Evolutionary conservation across 441 rosid genomes (phyloP), one percentile per base, ranked within the genome.

Genomic region (Metrosideros polymorpha): DNA sequence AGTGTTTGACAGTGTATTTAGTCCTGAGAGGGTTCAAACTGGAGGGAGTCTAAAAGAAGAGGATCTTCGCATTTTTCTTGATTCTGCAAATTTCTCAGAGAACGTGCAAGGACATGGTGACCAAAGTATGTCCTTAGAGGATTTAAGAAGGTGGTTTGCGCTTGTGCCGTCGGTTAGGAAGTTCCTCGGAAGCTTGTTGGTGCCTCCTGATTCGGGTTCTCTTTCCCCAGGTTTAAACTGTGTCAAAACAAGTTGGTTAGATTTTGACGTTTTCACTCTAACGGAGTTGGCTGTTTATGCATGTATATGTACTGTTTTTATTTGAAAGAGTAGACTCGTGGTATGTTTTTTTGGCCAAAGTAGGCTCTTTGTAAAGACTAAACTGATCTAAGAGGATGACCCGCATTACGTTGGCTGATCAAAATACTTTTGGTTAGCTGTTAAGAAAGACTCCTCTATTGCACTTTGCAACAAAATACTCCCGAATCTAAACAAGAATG

Each of bases 181-280:
- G 92, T 94, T 94, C 87, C 96, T 97, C n/a, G 95, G 98, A 85
- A 91, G 95, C 92, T 91, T 97, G 91, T 91, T 97, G 92, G 86
- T 86, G 79, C 95, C 92, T 22, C 92, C 95, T 9, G 86, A 90
- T 90, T 87, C 93, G 93, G 98, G 98, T 97, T 89, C 79, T 42
- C 71, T 84, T 71, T 71, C 9, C 79, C 47, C 79, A 71, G 79
- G n/a, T 13, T 71, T 71, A 71, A 71, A 10, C 79, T 71, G 29
- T 71, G 47, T 71, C 79, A 22, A 71, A 71, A 22, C 49, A 39
- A 71, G 79, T 22, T 39, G n/a, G 47, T 71, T 71, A 71, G 22
- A 71, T 71, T 71, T 47, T 39, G 79, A 71, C 15, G 6, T 39
- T 39, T 39, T 71, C n/a, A 22, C 49, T 39, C 49, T 71, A 3